Base-by-base conservation (phyloP, 139 green algal species). In the Tetradesmus obliquus region DNA sequence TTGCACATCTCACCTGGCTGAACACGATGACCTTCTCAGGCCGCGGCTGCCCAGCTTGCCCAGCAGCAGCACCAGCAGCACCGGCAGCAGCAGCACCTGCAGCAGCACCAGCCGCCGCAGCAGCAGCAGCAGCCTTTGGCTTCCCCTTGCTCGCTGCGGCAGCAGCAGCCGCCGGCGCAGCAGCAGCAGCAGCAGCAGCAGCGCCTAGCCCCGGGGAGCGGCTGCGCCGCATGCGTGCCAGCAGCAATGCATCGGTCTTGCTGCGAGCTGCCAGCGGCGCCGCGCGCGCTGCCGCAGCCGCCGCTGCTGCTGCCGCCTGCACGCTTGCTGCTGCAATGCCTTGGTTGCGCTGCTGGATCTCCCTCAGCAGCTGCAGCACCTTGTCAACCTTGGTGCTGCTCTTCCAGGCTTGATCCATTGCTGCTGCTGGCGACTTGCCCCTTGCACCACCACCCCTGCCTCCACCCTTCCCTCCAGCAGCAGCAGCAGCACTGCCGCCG, bases 1-100 rank as follows among this genome's bases (percentile, higher is more conserved):
- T 72, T 13, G 10, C 13, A 19, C 60, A 71, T 6, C 76, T 82
- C 72, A 82, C 76, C 76, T 82, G 86, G 82, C 91, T 96, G 94
- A 99, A 99, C 22, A 99, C 96, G 22, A 99, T 95, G 7, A 97
- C 95, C 91, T 99, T 91, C 66, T 91, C 79, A 58, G 91, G 91
- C n/a, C 90, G 72, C 24, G 20, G 20, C 57, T 15, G 57, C 55
- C 55, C 20, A 53, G 76, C 66, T 24, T 55, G 9, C 79, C 10
- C 79, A 84, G n/a, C 80, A 54, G 32, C 76, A n/a, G 24, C 80
- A 19, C 51, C 80, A 53, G 13, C 80, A 19, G 80, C 80, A 19
- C 51, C 80, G 17, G 13, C 80, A 19, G 80, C 80, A 54, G 45
- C 51, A n/a, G 80, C 80, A 54, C 17, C 80, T 20, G 80, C 80